Evolutionary conservation across 2,329 filamentous ascomycete species (phyloP), one percentile per base, ranked within the genome.

Genomic region (Pseudocercospora pini-densiflorae): DNA sequence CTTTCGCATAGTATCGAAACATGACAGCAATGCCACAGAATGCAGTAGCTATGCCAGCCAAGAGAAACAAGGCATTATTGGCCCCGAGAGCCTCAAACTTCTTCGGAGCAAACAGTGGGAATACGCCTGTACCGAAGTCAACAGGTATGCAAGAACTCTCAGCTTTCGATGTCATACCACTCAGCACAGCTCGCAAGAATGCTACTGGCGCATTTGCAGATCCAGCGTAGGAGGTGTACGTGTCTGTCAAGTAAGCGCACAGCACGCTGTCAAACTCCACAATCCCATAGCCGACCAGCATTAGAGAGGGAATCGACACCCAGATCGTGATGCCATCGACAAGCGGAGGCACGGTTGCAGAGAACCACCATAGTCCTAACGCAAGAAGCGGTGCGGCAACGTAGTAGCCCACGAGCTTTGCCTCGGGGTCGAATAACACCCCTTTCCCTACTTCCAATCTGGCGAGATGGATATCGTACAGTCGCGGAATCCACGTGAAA

Each of bases 381-480:
- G 82, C 81, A 3, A 84, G 77, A 6, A 79, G 71, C 3, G 82
- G 81, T 0, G 80, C 79, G 0, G 80, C 83, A 40, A 84, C 74
- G 49, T 77, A 77, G 67, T 84, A 84, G 16, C 82, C 83, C 4
- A 76, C 68, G 21, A 85, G 77, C 59, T 85, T 85, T 70, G 84
- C 78, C 74, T 86, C 83, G 0, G 82, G 83, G n/a, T 75, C 71
- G 10, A 79, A 57, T 1, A 71, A 66, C 1, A 12, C 72, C 67
- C 7, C 71, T 61, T 16, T 64, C 63, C 29, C 72, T 67, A 33
- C 73, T 71, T 9, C 68, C 69, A n/a, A 54, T 47, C 8, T 59
- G 23, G 5, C 27, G 21, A 36, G 74, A 23, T 78, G 72, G 6
- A 81, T 69, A 62, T 86, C 84, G 47, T 80, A 75, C 5, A 84